These are phyloP conservation scores for Geotrichum australiense DNA, from an alignment of 1,139 yeast species.

Conservation along the genomic window DNA sequence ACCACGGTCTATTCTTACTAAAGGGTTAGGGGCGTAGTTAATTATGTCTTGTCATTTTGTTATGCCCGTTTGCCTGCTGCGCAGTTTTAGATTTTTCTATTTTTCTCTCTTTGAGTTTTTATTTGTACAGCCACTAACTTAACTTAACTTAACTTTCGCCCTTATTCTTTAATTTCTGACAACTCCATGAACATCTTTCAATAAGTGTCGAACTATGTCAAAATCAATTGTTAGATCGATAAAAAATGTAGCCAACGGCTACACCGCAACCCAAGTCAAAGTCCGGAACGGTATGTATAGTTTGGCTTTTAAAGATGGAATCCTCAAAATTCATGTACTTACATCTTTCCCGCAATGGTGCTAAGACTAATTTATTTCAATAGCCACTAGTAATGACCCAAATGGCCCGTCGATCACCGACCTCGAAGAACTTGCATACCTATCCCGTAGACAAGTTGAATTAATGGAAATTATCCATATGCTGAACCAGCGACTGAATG, in stretches of 20 bases:
- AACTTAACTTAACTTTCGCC: too few relatives aligned
- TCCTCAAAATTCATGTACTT: not conserved
- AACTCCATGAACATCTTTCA: too few relatives aligned
- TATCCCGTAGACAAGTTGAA: slow-evolving; percentile 69
- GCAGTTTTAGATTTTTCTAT: too few relatives aligned
- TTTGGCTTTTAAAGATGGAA: not conserved
- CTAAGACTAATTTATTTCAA: too few relatives aligned
- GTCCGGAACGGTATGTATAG: slow-evolving; percentile 55
- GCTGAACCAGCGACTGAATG: slow-evolving; percentile 88
- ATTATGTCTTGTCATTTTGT: too few relatives aligned
- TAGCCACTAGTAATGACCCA: slow-evolving; percentile 87
- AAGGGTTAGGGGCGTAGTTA: too few relatives aligned
- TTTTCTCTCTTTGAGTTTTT: too few relatives aligned
- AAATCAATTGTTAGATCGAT: slow-evolving; percentile 76
- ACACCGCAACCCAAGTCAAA: slow-evolving; percentile 75
- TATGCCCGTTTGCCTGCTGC: too few relatives aligned
- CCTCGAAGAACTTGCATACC: slow-evolving; percentile 77
- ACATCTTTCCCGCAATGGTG: not conserved
- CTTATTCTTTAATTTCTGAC: too few relatives aligned
- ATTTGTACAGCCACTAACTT: too few relatives aligned
- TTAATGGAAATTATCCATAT: slow-evolving; percentile 92
- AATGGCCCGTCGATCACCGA: slow-evolving; percentile 76
- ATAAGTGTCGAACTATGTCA: too few relatives aligned
- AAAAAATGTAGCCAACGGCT: slow-evolving; percentile 91
- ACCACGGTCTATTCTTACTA: too few relatives aligned